Percentiles rank a stretch among this genome's conserved stretches.
phyloP scores from a whole-genome alignment of 305 asterid species.

The Rubia occidens region DNA sequence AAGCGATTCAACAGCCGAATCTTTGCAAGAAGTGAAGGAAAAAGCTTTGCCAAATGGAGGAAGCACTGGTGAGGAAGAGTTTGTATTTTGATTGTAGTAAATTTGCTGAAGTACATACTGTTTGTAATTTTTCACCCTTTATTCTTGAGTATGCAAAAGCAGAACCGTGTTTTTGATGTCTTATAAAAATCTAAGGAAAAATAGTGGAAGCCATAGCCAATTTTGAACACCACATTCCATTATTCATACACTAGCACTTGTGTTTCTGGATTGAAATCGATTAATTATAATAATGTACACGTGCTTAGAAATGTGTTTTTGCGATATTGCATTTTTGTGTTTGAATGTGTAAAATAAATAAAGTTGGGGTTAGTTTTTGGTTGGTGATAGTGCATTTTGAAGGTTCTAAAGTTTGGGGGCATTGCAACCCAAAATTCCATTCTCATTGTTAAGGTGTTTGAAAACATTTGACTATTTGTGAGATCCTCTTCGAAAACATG shows the following conservation, averaged over 20 bases:
- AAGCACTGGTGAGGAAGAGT: conserved; percentile 46
- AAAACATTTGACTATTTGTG: conserved; percentile 8
- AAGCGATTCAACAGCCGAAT: conserved; percentile 67
- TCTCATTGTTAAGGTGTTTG: not conserved
- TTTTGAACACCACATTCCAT: not conserved
- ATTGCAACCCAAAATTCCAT: conserved; percentile 12
- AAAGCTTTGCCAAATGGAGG: conserved; percentile 32
- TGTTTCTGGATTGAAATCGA: not conserved
- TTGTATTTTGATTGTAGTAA: conserved; percentile 28
- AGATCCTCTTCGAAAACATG: not conserved
- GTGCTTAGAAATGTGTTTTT: not conserved
- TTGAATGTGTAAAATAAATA: not conserved
- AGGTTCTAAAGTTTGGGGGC: conserved; percentile 33
- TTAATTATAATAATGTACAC: too few species aligned
- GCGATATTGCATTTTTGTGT: not conserved
- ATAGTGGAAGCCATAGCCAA: not conserved
- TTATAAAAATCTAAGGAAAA: not conserved
- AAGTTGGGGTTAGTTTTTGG: not conserved
- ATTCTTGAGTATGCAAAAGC: not conserved
- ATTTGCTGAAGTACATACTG: not conserved
- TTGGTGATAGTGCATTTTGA: conserved; percentile 9
- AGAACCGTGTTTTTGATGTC: not conserved
- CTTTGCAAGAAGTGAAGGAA: conserved; percentile 43
- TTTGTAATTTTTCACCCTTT: not conserved
- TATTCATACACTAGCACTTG: not conserved